phyloP scores from a whole-genome alignment of 169 alveolate genomes.

The Miamiensis avidus region DNA sequence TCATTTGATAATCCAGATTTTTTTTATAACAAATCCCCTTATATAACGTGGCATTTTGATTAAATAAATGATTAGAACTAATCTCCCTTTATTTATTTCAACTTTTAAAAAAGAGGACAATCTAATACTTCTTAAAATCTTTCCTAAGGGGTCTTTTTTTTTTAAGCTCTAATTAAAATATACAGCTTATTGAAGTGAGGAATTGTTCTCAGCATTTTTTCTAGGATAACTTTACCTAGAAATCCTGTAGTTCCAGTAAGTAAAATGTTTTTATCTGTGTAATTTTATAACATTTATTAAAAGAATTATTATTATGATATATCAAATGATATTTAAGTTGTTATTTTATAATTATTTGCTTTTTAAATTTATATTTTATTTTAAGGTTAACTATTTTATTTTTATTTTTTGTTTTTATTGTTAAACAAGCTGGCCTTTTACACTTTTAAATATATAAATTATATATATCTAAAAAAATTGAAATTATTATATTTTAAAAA shows the following conservation, averaged over 20 bases:
- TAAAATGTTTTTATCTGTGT: background rate
- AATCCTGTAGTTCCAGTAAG: constrained; percentile 2
- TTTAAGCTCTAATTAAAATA: background rate
- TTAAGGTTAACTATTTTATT: too few species aligned
- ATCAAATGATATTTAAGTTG: too few species aligned
- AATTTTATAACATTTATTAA: too few species aligned
- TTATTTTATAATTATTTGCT: too few species aligned
- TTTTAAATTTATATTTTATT: too few species aligned
- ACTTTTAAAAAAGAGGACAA: background rate
- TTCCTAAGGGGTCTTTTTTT: background rate
- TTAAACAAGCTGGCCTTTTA: too few species aligned
- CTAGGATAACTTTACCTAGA: constrained; percentile 2
- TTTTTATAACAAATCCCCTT: background rate
- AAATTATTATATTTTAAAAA: too few species aligned
- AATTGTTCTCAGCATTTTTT: background rate
- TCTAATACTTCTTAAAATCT: background rate
- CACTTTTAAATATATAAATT: too few species aligned
- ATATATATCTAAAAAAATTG: too few species aligned
- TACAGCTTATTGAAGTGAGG: background rate
- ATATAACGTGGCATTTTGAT: background rate
- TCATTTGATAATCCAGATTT: background rate
- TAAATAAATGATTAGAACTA: background rate
- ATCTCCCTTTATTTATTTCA: background rate
- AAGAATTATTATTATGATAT: too few species aligned
- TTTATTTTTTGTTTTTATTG: too few species aligned